Evolutionary conservation across 2,329 filamentous ascomycete species (phyloP).

Genomic region (Epichloe coenophiala): DNA sequence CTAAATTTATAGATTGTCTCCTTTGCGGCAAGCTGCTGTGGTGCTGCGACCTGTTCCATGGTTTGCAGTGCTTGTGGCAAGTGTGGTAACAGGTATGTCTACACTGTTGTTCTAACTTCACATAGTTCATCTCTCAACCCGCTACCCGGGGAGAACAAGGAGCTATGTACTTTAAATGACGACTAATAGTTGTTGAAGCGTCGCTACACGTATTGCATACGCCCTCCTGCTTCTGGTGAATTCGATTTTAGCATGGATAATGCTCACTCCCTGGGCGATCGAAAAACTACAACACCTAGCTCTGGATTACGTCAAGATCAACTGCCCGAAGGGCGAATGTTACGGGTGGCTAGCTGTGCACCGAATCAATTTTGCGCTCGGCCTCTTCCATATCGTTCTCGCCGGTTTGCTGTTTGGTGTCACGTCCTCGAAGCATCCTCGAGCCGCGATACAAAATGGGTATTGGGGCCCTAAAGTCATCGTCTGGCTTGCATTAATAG

Average conservation of each 20-base stretch:
- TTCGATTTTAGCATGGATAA: constrained; percentile 95
- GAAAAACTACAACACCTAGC: constrained; percentile 87
- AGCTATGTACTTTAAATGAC: too few species aligned
- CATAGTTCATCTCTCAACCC: not conserved
- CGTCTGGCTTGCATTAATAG: constrained; percentile 73
- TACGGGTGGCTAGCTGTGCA: constrained; percentile 95
- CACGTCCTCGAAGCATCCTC: constrained; percentile 70
- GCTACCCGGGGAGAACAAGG: not conserved
- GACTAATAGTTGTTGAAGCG: constrained; percentile 34
- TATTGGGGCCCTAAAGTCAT: constrained; percentile 97
- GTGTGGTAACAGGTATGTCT: constrained; percentile 73
- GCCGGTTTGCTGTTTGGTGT: constrained; percentile 79
- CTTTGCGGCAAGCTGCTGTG: constrained; percentile 81
- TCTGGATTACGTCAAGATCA: constrained; percentile 91
- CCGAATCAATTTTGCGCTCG: constrained; percentile 94
- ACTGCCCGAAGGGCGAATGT: constrained; percentile 80
- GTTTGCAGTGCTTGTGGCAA: constrained; percentile 93
- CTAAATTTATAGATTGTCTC: constrained; percentile 47
- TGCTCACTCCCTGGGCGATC: constrained; percentile 97
- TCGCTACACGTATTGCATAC: constrained; percentile 93
- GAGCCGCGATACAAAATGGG: constrained; percentile 88
- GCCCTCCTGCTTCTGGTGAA: constrained; percentile 90
- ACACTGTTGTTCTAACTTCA: not conserved
- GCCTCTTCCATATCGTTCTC: constrained; percentile 81
- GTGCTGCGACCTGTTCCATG: constrained; percentile 90